Percentiles rank a stretch among this genome's conserved stretches.
Evolutionary conservation across 176 grass and related monocot species (phyloP).

Genomic region (Melocanna baccifera): DNA sequence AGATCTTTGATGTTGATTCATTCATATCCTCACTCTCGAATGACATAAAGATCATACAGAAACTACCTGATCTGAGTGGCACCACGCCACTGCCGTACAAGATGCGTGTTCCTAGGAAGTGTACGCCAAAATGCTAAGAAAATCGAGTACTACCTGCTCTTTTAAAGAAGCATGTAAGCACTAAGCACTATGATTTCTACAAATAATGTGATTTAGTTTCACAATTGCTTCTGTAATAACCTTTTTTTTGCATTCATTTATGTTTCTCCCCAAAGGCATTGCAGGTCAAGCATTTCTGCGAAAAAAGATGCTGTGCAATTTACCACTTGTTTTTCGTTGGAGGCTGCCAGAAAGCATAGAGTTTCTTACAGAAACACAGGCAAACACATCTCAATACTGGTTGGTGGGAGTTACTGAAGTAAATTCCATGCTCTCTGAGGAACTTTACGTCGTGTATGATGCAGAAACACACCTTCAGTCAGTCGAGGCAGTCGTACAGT

Average conservation of each 20-base stretch:
- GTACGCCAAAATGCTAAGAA: slow-evolving; percentile 73
- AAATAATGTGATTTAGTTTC: background rate
- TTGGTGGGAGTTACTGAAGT: too few relatives aligned
- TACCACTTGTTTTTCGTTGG: too few relatives aligned
- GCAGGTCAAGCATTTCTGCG: too few relatives aligned
- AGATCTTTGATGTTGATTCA: slow-evolving; percentile 82
- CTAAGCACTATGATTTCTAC: background rate
- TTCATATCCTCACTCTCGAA: slow-evolving; percentile 75
- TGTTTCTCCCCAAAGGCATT: background rate
- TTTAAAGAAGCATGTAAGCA: slow-evolving; percentile 83
- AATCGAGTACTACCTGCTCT: slow-evolving; percentile 76
- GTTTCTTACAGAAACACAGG: too few relatives aligned
- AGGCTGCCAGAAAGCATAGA: too few relatives aligned
- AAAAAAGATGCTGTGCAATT: too few relatives aligned
- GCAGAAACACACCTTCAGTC: too few relatives aligned
- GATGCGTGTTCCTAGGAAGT: slow-evolving; percentile 89
- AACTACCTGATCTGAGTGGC: slow-evolving; percentile 57
- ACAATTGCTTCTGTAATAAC: too few relatives aligned
- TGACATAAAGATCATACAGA: slow-evolving; percentile 73
- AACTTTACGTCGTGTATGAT: too few relatives aligned
- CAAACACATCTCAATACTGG: too few relatives aligned
- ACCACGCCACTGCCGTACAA: slow-evolving; percentile 41
- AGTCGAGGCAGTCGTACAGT: too few relatives aligned
- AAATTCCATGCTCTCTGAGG: too few relatives aligned
- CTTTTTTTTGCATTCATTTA: background rate